Conservation (phyloP, 2,329 filamentous ascomycete genomes). For the Microdochium bolleyi region DNA sequence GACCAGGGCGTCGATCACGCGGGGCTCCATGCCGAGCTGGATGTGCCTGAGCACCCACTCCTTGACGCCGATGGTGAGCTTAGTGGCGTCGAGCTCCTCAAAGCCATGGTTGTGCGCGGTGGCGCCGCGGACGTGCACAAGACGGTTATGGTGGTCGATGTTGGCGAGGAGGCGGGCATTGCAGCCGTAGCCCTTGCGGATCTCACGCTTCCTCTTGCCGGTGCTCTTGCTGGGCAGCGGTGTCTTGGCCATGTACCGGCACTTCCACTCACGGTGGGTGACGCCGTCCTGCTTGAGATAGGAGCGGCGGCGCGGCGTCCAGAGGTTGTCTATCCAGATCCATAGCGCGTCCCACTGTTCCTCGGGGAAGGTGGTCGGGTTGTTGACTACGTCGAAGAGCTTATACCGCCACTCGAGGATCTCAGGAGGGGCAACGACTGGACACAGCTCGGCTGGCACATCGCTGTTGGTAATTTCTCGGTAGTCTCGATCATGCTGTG, state of each 20-base stretch:
- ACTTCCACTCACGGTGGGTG: conserved; percentile 3
- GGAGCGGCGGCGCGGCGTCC: conserved; percentile 1
- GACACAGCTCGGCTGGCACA: neutral
- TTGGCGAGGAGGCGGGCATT: conserved; percentile 2
- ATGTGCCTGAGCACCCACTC: conserved; percentile 4
- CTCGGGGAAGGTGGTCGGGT: neutral
- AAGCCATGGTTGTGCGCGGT: conserved; percentile 2
- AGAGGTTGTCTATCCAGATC: conserved; percentile 5
- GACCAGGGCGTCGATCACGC: conserved; percentile 4
- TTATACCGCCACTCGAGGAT: conserved; percentile 2
- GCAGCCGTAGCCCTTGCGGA: conserved; percentile 1
- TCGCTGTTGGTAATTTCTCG: neutral
- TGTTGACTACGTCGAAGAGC: conserved; percentile 2
- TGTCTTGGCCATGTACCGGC: conserved; percentile 1
- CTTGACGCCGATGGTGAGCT: conserved; percentile 2
- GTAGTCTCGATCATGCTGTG: neutral
- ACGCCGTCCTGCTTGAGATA: conserved; percentile 1
- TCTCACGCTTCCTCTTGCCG: conserved; percentile 5
- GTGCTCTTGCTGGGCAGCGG: conserved; percentile 1
- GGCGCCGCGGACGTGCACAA: conserved; percentile 1
- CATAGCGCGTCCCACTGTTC: conserved; percentile 3
- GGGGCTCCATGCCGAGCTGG: conserved; percentile 1
- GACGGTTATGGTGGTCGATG: neutral
- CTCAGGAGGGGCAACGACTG: neutral
- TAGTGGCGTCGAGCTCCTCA: conserved; percentile 2